Percentiles rank a stretch among this genome's conserved stretches.
phyloP scores from a whole-genome alignment of 2,329 filamentous ascomycete genomes.

The Talaromyces sp. region DNA sequence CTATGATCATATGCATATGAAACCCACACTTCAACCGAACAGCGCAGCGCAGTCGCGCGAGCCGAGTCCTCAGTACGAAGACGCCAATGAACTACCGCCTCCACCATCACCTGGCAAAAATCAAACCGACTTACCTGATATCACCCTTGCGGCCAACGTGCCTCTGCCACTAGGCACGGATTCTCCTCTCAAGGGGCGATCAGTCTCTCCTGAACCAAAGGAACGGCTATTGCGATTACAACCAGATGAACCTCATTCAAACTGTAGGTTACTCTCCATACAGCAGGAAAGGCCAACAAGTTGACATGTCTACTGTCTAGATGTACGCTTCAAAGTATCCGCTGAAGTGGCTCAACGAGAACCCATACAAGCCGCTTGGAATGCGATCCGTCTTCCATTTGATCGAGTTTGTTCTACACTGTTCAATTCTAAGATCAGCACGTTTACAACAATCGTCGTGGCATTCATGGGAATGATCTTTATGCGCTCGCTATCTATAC shows the following conservation, averaged over 20 bases:
- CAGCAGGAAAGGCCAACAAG: background rate
- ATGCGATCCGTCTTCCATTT: constrained; percentile 48
- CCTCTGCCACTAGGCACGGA: constrained; percentile 51
- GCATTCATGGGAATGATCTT: constrained; percentile 61
- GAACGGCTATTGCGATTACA: background rate
- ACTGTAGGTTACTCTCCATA: constrained; percentile 9
- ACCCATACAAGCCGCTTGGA: constrained; percentile 69
- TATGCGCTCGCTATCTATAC: constrained; percentile 62
- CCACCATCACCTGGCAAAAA: constrained; percentile 24
- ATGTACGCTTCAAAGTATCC: constrained; percentile 72
- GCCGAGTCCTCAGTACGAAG: constrained; percentile 56
- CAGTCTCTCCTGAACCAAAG: constrained; percentile 48
- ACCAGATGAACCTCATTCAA: constrained; percentile 12
- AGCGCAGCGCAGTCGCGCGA: constrained; percentile 53
- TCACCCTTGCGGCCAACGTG: constrained; percentile 52
- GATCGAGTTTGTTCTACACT: constrained; percentile 28
- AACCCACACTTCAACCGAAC: constrained; percentile 33
- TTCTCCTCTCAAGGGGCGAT: constrained; percentile 54
- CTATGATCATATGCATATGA: constrained; percentile 44
- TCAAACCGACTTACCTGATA: constrained; percentile 41
- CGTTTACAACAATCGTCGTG: constrained; percentile 58
- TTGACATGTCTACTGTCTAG: constrained; percentile 4
- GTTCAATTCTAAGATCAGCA: constrained; percentile 65
- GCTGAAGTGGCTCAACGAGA: constrained; percentile 86
- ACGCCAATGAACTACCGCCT: constrained; percentile 45